Evolutionary conservation across 352 stramenopile species (phyloP).

Genomic region (Pythium folliculosum): DNA sequence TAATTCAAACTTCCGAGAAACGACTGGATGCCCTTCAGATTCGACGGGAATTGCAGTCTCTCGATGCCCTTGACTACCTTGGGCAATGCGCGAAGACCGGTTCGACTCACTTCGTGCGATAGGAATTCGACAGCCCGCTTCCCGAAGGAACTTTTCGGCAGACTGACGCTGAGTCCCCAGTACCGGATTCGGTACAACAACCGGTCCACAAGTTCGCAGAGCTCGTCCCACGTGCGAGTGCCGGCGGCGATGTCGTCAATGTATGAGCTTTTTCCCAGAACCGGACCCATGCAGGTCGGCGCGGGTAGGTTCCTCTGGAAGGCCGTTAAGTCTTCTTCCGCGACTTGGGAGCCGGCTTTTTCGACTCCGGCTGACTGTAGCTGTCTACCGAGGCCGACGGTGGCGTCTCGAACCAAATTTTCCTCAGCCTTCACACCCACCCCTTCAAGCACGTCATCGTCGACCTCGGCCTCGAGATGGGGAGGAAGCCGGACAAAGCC

Average conservation of each 20-base stretch:
- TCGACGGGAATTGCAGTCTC: constrained; percentile 16
- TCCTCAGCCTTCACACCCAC: constrained; percentile 3
- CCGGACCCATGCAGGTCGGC: background rate
- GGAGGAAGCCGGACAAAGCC: constrained; percentile 18
- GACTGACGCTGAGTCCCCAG: constrained; percentile 16
- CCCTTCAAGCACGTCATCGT: constrained; percentile 10
- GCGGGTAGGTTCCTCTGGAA: constrained; percentile 10
- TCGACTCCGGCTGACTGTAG: background rate
- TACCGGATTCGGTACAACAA: constrained; percentile 22
- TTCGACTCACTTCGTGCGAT: constrained; percentile 15
- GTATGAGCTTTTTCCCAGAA: constrained; percentile 17
- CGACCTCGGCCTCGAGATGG: constrained; percentile 9
- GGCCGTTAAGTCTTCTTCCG: background rate
- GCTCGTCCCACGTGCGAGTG: constrained; percentile 7
- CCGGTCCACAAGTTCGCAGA: constrained; percentile 7
- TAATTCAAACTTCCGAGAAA: constrained; percentile 24
- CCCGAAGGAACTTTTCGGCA: constrained; percentile 21
- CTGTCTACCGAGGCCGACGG: background rate
- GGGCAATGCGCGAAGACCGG: constrained; percentile 3
- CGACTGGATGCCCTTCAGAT: constrained; percentile 13
- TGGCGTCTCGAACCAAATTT: background rate
- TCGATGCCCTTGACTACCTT: constrained; percentile 7
- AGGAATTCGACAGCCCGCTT: constrained; percentile 20
- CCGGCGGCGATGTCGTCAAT: constrained; percentile 19
- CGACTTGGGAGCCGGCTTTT: background rate